phyloP scores from a whole-genome alignment of 305 asterid genomes.

The Fraxinus dipetala region DNA sequence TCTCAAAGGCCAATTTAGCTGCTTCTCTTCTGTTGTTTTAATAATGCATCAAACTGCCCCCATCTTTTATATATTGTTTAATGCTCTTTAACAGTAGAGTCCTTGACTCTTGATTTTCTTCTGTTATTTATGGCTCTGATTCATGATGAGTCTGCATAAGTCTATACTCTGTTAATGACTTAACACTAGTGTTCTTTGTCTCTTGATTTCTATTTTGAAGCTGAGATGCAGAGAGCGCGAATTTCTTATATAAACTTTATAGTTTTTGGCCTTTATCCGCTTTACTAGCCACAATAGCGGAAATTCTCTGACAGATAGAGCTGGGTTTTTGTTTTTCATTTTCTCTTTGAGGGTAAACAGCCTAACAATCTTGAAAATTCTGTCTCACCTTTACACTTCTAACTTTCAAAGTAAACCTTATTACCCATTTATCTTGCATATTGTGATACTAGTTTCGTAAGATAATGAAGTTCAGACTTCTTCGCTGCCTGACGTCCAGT shows the following conservation, averaged over 20 bases:
- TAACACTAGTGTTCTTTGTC: not conserved
- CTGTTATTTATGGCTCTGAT: not conserved
- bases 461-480: not conserved
- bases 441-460: not conserved
- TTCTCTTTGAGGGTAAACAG: not conserved
- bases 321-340: not conserved
- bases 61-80: not conserved
- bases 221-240: not conserved
- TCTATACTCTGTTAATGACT: not conserved
- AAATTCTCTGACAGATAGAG: not conserved
- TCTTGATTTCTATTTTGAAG: not conserved
- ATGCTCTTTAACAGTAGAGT: not conserved
- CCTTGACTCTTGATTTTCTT: not conserved
- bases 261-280: not conserved
- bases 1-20: not conserved
- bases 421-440: not conserved
- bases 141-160: not conserved
- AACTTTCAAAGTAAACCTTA: not conserved
- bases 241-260: not conserved
- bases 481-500: conserved; percentile 18
- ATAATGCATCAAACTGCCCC: not conserved
- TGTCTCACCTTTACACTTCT: not conserved
- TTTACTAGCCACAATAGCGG: not conserved
- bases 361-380: not conserved
- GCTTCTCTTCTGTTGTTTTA: not conserved